These are phyloP conservation scores for Brassica cretica DNA, from an alignment of 345 rosid genomes.

Conservation along the genomic window DNA sequence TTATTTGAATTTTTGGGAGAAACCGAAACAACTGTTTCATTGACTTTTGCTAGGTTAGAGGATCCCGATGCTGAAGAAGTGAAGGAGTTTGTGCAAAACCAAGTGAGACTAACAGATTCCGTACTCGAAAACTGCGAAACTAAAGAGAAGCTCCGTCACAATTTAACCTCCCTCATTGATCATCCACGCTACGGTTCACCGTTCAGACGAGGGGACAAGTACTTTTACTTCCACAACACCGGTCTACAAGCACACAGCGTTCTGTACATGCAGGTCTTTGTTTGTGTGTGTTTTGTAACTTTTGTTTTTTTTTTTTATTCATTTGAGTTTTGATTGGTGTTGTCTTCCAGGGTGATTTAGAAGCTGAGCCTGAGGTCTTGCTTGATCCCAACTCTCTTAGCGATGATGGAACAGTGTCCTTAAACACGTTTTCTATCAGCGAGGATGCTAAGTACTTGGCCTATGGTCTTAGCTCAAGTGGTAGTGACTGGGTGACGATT, in stretches of 20 bases:
- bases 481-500: constrained; percentile 91
- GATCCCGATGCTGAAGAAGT: constrained; percentile 89
- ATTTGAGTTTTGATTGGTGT: constrained; percentile 3
- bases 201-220: constrained; percentile 64
- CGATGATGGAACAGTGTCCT: constrained; percentile 81
- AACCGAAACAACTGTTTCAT: too few relatives aligned
- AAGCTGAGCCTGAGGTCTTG: constrained; percentile 71
- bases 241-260: constrained; percentile 88
- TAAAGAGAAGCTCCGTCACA: constrained; percentile 61
- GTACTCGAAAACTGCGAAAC: constrained; percentile 61
- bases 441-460: constrained; percentile 83
- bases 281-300: neutral
- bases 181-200: constrained; percentile 81
- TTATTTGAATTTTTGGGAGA: too few relatives aligned
- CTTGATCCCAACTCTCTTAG: constrained; percentile 89
- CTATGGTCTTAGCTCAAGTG: constrained; percentile 82
- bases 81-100: constrained; percentile 68
- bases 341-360: constrained; percentile 64
- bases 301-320: constrained; percentile 19
- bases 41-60: constrained; percentile 63
- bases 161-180: constrained; percentile 63
- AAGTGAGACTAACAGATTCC: constrained; percentile 65
- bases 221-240: constrained; percentile 79
- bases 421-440: constrained; percentile 59
- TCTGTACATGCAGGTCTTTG: constrained; percentile 66